Conservation (phyloP, 2,329 filamentous ascomycete species). For the Fusarium redolens region DNA sequence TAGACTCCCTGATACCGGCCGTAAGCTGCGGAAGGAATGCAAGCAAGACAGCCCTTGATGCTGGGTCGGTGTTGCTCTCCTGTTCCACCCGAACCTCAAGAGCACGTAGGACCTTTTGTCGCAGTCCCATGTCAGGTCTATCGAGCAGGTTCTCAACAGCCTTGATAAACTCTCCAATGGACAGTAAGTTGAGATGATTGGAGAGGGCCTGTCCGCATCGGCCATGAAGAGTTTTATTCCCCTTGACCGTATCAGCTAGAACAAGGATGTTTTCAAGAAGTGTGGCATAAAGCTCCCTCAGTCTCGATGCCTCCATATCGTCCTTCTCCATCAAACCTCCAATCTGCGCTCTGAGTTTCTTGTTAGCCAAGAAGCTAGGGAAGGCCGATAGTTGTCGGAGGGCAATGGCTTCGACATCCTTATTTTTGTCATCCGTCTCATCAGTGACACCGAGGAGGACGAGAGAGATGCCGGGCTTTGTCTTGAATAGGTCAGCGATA, state of each 20-base stretch:
- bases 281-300: slow-evolving; percentile 75
- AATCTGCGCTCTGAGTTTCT: slow-evolving; percentile 67
- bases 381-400: slow-evolving; percentile 67
- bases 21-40: slow-evolving; percentile 84
- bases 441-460: slow-evolving; percentile 72
- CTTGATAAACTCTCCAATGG: slow-evolving; percentile 88
- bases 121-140: slow-evolving; percentile 78
- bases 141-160: slow-evolving; percentile 85
- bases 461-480: slow-evolving; percentile 79
- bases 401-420: slow-evolving; percentile 63
- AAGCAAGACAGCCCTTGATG: slow-evolving; percentile 77
- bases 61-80: slow-evolving; percentile 74
- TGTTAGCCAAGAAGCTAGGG: slow-evolving; percentile 68
- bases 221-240: slow-evolving; percentile 64
- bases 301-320: slow-evolving; percentile 73
- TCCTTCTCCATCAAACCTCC: slow-evolving; percentile 68
- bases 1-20: slow-evolving; percentile 77
- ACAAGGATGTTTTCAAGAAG: slow-evolving; percentile 74
- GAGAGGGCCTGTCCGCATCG: slow-evolving; percentile 78
- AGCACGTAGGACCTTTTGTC: slow-evolving; percentile 82
- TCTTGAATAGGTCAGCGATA: slow-evolving; percentile 78
- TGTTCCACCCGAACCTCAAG: slow-evolving; percentile 83
- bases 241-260: slow-evolving; percentile 73
- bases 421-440: slow-evolving; percentile 60
- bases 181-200: slow-evolving; percentile 84